Evolutionary conservation across 768 basidiomycete genomes (phyloP).

Genomic region (Tricholoma hemisulphureum): DNA sequence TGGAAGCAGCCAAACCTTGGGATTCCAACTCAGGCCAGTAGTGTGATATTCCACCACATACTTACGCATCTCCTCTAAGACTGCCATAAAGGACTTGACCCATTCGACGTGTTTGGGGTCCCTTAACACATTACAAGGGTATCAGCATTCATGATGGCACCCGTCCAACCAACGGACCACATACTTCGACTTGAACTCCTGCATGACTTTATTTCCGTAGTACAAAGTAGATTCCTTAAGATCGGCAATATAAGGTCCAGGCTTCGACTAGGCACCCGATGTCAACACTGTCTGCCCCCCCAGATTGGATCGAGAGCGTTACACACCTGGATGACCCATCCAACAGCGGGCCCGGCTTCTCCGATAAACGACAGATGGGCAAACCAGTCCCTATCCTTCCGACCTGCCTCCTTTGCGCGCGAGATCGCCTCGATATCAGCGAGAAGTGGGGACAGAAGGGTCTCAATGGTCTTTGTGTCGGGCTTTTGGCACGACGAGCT

Average conservation of each 20-base stretch:
- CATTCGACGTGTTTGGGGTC: constrained; percentile 87
- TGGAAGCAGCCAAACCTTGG: constrained; percentile 48
- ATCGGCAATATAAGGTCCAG: constrained; percentile 75
- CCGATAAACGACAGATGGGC: constrained; percentile 78
- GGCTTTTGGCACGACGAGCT: constrained; percentile 82
- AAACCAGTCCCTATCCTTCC: constrained; percentile 79
- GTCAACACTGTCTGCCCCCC: not conserved
- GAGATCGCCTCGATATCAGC: constrained; percentile 71
- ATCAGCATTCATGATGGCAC: not conserved
- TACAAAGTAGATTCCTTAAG: constrained; percentile 85
- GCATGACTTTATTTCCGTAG: constrained; percentile 87
- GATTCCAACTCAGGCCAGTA: constrained; percentile 87
- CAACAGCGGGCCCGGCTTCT: constrained; percentile 78
- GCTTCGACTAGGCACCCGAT: constrained; percentile 61
- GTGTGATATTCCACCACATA: constrained; percentile 86
- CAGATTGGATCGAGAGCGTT: not conserved
- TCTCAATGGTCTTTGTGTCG: constrained; percentile 52
- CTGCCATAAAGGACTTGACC: constrained; percentile 66
- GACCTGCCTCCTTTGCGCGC: constrained; percentile 78
- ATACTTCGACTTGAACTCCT: constrained; percentile 91
- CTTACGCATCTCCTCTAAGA: constrained; percentile 76
- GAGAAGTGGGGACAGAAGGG: constrained; percentile 66
- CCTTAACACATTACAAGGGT: constrained; percentile 41
- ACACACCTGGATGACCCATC: constrained; percentile 85
- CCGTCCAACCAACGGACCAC: constrained; percentile 21